Evolutionary conservation across 2,329 filamentous ascomycete species (phyloP), one percentile per base, ranked within the genome.

Genomic region (Xylariaceae sp.): DNA sequence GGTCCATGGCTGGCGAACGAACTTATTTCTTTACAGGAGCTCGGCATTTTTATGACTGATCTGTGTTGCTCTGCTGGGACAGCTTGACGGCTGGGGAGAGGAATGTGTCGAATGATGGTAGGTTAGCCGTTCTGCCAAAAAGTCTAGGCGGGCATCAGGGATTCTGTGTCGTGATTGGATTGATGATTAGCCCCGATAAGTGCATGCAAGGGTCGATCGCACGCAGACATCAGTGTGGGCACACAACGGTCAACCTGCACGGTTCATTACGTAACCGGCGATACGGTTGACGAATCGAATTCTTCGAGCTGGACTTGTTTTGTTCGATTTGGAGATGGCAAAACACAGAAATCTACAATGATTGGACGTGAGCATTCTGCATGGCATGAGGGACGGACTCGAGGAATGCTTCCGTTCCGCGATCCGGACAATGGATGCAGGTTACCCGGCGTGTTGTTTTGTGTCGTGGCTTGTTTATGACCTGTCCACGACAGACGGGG

Each of bases 21-120:
- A 97, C 93, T 87, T 73, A 99, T 90, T 76, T 97, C 93, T 85
- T 92, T 90, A 79, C 94, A 99, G 64, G 93, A 97, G 75, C 89
- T 92, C 60, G 93, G 92, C 94, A 97, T 96, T 57, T 80, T 74
- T 11, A 23, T 50, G 56, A 58, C 11, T 57, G 13, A 48, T 48
- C 53, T 55, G 17, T 15, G 17, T 15, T 44, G 47, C 5, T 34
- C 10, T 15, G 55, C 34, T 4, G 11, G 18, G 23, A 15, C 4
- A 39, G 9, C 34, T 52, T 51, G n/a, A 1, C 2, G 18, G n/a
- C 53, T 52, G 15, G 11, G 45, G 34, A 53, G 15, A 55, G 34
- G 10, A 23, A 10, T 37, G 10, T 9, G 42, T 61, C 48, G 58
- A 56, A 51, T 10, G 51, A 55, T 58, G 37, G 13, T 42, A 42